Percentiles rank a stretch among this genome's conserved stretches.
Evolutionary conservation across 495 filamentous ascomycete species (phyloP).

Genomic region (Aspergillus leporis): DNA sequence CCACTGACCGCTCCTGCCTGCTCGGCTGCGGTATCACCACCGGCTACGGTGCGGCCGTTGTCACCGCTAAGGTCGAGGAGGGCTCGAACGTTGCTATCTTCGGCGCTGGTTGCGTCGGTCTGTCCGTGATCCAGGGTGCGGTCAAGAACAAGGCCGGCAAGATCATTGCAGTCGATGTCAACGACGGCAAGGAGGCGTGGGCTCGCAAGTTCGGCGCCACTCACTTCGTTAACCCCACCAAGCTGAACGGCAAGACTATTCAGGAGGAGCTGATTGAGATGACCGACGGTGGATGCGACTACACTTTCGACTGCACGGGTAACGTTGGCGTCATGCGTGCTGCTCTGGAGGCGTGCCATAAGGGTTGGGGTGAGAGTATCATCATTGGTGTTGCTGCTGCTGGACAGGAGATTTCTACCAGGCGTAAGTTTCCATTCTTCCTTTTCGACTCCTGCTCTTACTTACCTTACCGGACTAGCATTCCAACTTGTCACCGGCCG

Average conservation of each 20-base stretch:
- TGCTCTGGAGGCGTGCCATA: conserved; percentile 96
- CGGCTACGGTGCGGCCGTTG: conserved; percentile 92
- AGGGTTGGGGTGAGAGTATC: conserved; percentile 98
- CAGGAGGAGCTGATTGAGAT: conserved; percentile 92
- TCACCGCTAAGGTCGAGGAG: conserved; percentile 87
- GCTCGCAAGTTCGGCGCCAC: conserved; percentile 92
- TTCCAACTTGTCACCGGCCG: conserved; percentile 98
- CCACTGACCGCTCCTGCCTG: conserved; percentile 93
- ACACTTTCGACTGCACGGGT: conserved; percentile 98
- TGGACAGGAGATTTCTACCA: conserved; percentile 92
- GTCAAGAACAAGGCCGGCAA: conserved; percentile 81
- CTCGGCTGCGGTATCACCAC: conserved; percentile 98
- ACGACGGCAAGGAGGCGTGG: conserved; percentile 91
- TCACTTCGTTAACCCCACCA: conserved; percentile 91
- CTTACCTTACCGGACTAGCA: conserved; percentile 59
- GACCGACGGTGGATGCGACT: conserved; percentile 97
- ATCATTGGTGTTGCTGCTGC: conserved; percentile 97
- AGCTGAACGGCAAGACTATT: conserved; percentile 75
- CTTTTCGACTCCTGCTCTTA: conserved; percentile 17
- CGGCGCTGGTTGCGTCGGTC: conserved; percentile 91
- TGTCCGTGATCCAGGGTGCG: conserved; percentile 92
- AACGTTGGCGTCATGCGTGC: conserved; percentile 96
- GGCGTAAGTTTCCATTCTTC: conserved; percentile 67
- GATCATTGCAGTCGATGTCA: conserved; percentile 96
- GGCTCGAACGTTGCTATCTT: conserved; percentile 92